These are phyloP conservation scores for Exophiala sp. DNA, from an alignment of 2,329 filamentous ascomycete species.

Conservation along the genomic window DNA sequence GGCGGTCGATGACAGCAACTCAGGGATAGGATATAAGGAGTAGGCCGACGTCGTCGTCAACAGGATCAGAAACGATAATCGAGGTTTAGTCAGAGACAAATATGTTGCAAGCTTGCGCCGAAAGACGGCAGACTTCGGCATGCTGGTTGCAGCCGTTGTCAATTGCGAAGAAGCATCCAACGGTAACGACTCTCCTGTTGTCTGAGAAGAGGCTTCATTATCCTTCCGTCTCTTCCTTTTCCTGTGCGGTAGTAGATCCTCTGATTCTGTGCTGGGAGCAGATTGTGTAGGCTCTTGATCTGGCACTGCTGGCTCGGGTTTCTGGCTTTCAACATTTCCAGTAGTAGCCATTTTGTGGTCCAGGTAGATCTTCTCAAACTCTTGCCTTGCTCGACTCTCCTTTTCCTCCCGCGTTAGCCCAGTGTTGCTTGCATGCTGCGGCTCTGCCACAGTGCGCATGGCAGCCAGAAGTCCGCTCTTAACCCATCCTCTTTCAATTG, in stretches of 20 bases:
- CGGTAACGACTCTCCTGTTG: slow-evolving; percentile 39
- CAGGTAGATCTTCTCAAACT: slow-evolving; percentile 7
- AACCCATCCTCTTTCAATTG: slow-evolving; percentile 29
- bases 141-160: slow-evolving; percentile 51
- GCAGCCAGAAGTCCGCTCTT: slow-evolving; percentile 26
- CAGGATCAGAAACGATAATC: slow-evolving; percentile 83
- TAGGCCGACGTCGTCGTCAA: slow-evolving; percentile 88
- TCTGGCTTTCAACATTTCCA: background rate
- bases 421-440: background rate
- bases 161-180: slow-evolving; percentile 58
- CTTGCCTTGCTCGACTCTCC: slow-evolving; percentile 6
- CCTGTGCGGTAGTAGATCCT: slow-evolving; percentile 24
- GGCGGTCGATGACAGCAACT: slow-evolving; percentile 66
- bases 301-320: background rate
- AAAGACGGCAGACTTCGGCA: slow-evolving; percentile 50
- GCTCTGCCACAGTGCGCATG: slow-evolving; percentile 20
- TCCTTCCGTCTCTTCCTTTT: slow-evolving; percentile 24
- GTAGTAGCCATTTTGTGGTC: slow-evolving; percentile 5
- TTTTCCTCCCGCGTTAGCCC: background rate
- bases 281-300: background rate
- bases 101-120: slow-evolving; percentile 69
- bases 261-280: background rate
- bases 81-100: slow-evolving; percentile 90
- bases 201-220: slow-evolving; percentile 1
- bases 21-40: slow-evolving; percentile 85